These are phyloP conservation scores for Solanum paucissectum DNA, from an alignment of 257 asterid species.

Conservation along the genomic window DNA sequence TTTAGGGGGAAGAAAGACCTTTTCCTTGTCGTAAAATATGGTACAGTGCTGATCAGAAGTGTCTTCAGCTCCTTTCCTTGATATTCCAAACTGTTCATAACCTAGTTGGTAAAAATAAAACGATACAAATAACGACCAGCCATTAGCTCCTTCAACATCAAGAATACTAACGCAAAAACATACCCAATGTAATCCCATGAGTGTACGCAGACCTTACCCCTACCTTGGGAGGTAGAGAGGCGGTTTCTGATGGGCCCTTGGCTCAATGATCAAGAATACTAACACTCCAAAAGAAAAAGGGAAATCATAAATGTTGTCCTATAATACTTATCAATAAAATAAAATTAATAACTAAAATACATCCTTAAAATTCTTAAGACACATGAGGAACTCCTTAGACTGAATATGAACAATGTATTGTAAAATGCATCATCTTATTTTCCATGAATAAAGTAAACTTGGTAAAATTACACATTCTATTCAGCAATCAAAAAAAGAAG, in stretches of 20 bases:
- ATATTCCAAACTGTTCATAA: slow-evolving; percentile 81
- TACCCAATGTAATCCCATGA: background rate
- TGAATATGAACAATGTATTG: background rate
- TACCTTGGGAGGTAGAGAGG: background rate
- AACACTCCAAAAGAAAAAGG: background rate
- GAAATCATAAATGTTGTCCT: background rate
- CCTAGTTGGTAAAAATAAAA: slow-evolving; percentile 19
- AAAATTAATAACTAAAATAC: background rate
- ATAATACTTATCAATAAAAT: background rate
- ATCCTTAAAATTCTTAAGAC: background rate
- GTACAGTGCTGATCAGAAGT: slow-evolving; percentile 83
- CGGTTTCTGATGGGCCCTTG: background rate
- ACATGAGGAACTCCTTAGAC: background rate
- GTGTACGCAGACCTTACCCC: background rate
- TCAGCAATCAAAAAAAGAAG: background rate
- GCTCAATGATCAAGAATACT: background rate
- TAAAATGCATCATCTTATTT: background rate
- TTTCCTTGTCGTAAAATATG: slow-evolving; percentile 83
- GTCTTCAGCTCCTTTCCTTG: slow-evolving; percentile 90
- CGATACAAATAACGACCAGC: background rate
- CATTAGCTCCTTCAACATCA: background rate
- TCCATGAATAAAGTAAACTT: background rate
- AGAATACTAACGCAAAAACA: background rate
- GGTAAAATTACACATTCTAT: background rate
- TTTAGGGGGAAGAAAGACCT: slow-evolving; percentile 20